Base-by-base conservation (phyloP, 2,329 filamentous ascomycete species). In the Plenodomus tracheiphilus region DNA sequence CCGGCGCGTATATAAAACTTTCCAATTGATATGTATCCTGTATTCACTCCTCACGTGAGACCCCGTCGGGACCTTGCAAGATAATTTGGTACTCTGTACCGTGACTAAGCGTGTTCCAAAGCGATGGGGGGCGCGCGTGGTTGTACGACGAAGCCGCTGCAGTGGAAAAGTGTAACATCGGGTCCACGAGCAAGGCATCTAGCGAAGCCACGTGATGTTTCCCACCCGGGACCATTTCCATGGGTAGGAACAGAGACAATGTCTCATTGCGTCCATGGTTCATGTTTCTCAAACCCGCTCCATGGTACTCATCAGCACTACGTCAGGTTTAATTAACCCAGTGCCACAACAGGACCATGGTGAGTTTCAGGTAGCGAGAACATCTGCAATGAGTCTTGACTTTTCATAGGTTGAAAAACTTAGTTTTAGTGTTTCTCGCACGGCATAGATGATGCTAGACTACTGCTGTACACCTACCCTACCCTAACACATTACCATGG, bases 1-100 rank as follows among this genome's bases (percentile, higher is more conserved):
- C 35, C 39, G 10, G 43, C 19, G 34, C 30, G 42, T 47, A 54
- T 42, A 38, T 49, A 42, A 32, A 15, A 32, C n/a, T 39, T 41
- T 39, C 39, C 51, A 48, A 54, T 56, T 46, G 30, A 39, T 21
- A 47, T 28, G 22, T 41, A 22, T 46, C 36, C 19, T 32, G 28
- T 32, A 25, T 35, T 42, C 48, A 38, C 42, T 20, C 19, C 19
- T 17, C 45, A 49, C 51, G 46, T 46, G 36, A 30, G 39, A 46
- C 51, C 2, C 7, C 19, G 13, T 13, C 34, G 28, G 13, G 13
- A 41, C 39, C 34, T 28, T 42, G 43, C 49, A 39, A 15, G 15
- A 6, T 32, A 8, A 5, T 25, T 10, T 10, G 10, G 11, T 32
- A 15, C 22, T 36, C 38, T 49, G 19, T 21, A 21, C 36, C 35